Evolutionary conservation across 2,329 filamentous ascomycete species (phyloP), one percentile per base, ranked within the genome.

Genomic region (Verticillium albo-atrum): DNA sequence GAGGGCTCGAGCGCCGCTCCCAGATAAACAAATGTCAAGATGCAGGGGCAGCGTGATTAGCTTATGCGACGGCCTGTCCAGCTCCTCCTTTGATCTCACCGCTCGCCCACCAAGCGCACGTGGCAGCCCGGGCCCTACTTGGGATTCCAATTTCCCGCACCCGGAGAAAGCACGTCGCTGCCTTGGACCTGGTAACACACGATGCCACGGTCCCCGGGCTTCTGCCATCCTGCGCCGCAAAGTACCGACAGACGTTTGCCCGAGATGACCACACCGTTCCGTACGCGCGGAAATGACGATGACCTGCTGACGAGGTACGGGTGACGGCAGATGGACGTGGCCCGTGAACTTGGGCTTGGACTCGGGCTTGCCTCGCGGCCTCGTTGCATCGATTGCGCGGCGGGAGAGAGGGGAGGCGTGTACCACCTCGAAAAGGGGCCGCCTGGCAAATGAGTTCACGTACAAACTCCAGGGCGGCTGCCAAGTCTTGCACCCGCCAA

Each of bases 51-150:
- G 60, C 59, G 57, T 42, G 42, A 37, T 57, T 32, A 63, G 34
- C 57, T 50, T 54, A 23, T 47, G 37, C 37, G 37, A 47, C n/a
- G 10, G 37, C 37, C 37, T 47, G 37, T 25, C 37, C 4, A 47
- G 37, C n/a, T 47, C 37, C 37, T 47, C n/a, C n/a, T 42, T 60
- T 52, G 56, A 59, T 57, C 52, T 58, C 56, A 56, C 61, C 61
- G 58, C 57, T 61, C 61, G 58, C 53, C 57, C 53, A 51, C 25
- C 34, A 52, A 34, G 55, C 62, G 67, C 69, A 71, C 68, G 69
- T 71, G 69, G 69, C 67, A 61, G 64, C 64, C 61, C 58, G 67
- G 66, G 52, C 65, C 64, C 63, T 56, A 62, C 63, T 64, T 61
- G 62, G 64, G 59, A 64, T 54, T 60, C 54, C 61, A 68, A 70